A percentile compares a stretch with the other conserved stretches of the same genome.
These are phyloP conservation scores for Chlorella sp. DNA, from an alignment of 139 green algal species.

Conservation along the genomic window DNA sequence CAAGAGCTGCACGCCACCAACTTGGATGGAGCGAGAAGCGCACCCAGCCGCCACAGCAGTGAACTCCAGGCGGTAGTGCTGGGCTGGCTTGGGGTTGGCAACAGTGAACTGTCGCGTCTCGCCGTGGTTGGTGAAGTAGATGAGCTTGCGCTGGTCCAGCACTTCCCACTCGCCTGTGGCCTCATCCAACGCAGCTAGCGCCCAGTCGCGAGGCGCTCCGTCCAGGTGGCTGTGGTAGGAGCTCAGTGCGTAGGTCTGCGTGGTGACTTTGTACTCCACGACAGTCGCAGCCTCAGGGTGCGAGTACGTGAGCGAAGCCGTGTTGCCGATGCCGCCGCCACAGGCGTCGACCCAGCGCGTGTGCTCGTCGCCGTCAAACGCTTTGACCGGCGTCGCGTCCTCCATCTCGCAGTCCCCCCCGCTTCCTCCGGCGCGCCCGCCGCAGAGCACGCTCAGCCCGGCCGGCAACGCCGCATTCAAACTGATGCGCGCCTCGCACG, in stretches of 20 bases:
- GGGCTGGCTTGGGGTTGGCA: not conserved
- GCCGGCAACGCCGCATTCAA: no score
- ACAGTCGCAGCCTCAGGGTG: conserved; percentile 4
- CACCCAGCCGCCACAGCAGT: conserved; percentile 3
- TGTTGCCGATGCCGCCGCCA: conserved; percentile 15
- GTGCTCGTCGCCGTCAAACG: conserved; percentile 2
- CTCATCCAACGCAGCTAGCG: not conserved
- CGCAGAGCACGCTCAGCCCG: not conserved
- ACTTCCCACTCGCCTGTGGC: conserved; percentile 3
- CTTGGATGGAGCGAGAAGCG: conserved; percentile 6
- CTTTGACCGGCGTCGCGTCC: not conserved
- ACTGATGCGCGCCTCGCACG: no score
- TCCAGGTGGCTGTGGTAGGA: conserved; percentile 11
- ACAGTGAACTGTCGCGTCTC: conserved; percentile 3
- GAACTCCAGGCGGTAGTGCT: conserved; percentile 4
- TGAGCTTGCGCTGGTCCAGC: not conserved
- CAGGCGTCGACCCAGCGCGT: conserved; percentile 9
- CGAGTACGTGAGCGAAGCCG: not conserved
- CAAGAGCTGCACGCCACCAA: not conserved
- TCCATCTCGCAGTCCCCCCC: conserved; percentile 2
- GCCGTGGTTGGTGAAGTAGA: conserved; percentile 6
- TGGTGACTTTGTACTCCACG: conserved; percentile 10
- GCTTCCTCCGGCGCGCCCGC: not conserved
- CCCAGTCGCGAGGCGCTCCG: conserved; percentile 10
- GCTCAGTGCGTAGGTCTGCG: conserved; percentile 2